Evolutionary conservation across 495 filamentous ascomycete species (phyloP).

Genomic region (Neurospora sp.): DNA sequence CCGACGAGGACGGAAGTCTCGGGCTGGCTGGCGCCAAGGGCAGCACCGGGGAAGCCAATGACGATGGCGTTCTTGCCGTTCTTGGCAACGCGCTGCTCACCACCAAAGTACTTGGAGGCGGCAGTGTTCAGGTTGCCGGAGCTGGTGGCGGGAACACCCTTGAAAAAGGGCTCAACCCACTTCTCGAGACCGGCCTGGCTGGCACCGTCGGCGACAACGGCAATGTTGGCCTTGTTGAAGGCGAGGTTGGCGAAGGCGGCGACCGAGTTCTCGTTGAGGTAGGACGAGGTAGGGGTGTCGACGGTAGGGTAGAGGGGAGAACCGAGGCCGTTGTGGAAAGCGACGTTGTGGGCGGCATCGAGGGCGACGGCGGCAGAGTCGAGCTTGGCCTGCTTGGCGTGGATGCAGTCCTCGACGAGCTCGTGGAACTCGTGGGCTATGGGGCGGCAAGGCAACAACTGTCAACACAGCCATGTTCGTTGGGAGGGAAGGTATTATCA

Average conservation of each 20-base stretch:
- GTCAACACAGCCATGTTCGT: constrained; percentile 9
- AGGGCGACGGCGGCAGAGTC: constrained; percentile 63
- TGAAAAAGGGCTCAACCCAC: constrained; percentile 91
- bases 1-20: constrained; percentile 82
- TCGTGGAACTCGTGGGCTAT: constrained; percentile 82
- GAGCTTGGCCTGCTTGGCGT: constrained; percentile 58
- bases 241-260: constrained; percentile 61
- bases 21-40: constrained; percentile 70
- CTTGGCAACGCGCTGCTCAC: constrained; percentile 82
- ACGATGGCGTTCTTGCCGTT: constrained; percentile 64
- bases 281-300: constrained; percentile 59
- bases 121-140: constrained; percentile 22
- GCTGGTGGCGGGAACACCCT: constrained; percentile 33
- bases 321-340: constrained; percentile 92
- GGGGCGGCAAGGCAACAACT: constrained; percentile 3
- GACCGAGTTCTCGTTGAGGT: constrained; percentile 62
- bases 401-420: constrained; percentile 64
- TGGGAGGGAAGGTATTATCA: constrained; percentile 6
- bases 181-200: constrained; percentile 65
- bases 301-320: constrained; percentile 58
- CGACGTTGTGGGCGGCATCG: constrained; percentile 75
- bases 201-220: constrained; percentile 81
- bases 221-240: constrained; percentile 82
- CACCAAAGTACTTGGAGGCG: constrained; percentile 80
- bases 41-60: constrained; percentile 84